Conservation (phyloP, 1,139 yeast genomes). For the Geotrichum bryndzae region DNA sequence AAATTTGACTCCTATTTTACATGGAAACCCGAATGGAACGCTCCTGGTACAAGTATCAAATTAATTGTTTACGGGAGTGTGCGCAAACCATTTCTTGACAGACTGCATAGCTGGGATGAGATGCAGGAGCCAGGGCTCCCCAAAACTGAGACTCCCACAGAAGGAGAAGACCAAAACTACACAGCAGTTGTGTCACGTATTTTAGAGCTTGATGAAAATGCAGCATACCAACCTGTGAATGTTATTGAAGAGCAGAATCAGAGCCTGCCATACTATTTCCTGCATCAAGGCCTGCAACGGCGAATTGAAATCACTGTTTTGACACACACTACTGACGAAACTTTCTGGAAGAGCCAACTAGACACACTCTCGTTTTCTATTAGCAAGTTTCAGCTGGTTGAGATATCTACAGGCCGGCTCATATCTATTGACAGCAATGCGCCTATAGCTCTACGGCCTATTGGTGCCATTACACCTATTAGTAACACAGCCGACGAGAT, state of each 20-base stretch:
- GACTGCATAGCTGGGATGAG: conserved; percentile 32
- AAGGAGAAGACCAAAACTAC: not conserved
- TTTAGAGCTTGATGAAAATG: conserved; percentile 28
- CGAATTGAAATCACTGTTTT: conserved; percentile 22
- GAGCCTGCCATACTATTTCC: conserved; percentile 17
- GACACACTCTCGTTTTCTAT: conserved; percentile 19
- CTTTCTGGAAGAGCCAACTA: conserved; percentile 19
- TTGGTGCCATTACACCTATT: not conserved
- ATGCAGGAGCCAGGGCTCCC: conserved; percentile 28
- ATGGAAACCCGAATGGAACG: not conserved
- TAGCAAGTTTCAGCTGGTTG: conserved; percentile 22
- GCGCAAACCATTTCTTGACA: conserved; percentile 23
- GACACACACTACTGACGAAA: conserved; percentile 8
- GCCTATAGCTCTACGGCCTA: conserved; percentile 3
- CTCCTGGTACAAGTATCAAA: conserved; percentile 2
- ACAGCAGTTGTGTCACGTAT: conserved; percentile 19
- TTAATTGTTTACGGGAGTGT: conserved; percentile 23
- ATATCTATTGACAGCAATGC: conserved; percentile 11
- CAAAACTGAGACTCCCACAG: not conserved
- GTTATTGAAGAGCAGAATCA: conserved; percentile 18
- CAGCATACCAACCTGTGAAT: conserved; percentile 25
- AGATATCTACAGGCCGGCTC: conserved; percentile 16
- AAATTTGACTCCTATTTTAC: conserved; percentile 9
- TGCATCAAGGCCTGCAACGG: conserved; percentile 32
- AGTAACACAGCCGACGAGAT: conserved; percentile 17